phyloP scores from a whole-genome alignment of 192 early-diverging fungal genomes.

The Entomortierella chlamydospora region DNA sequence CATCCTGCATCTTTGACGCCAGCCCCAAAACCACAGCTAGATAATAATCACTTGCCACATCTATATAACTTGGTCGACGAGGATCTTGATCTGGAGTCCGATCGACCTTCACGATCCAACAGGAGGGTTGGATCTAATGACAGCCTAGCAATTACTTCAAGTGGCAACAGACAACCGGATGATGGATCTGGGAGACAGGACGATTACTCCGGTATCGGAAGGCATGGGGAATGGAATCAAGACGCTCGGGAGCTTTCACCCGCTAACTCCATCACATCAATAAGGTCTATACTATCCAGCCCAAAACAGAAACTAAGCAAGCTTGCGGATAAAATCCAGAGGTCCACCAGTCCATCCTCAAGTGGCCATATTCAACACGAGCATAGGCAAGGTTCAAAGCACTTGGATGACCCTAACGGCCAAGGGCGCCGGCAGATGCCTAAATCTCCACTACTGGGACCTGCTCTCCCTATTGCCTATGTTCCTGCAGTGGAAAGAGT shows the following conservation, averaged over 20 bases:
- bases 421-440: constrained; percentile 26
- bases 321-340: constrained; percentile 51
- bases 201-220: constrained; percentile 2
- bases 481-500: constrained; percentile 61
- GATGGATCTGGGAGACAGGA: constrained; percentile 26
- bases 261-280: constrained; percentile 49
- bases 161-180: background rate
- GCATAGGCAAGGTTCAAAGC: constrained; percentile 39
- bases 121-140: constrained; percentile 33
- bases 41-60: constrained; percentile 51
- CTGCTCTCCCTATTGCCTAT: constrained; percentile 57
- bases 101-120: constrained; percentile 12
- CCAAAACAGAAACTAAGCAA: constrained; percentile 46
- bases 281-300: constrained; percentile 23
- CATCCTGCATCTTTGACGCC: constrained; percentile 65
- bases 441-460: constrained; percentile 55
- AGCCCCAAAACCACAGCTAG: constrained; percentile 53
- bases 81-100: constrained; percentile 32
- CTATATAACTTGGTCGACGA: constrained; percentile 58
- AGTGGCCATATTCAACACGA: constrained; percentile 46
- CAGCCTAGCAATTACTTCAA: constrained; percentile 5
- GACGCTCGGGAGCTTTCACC: constrained; percentile 36
- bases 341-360: constrained; percentile 56
- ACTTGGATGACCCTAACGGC: constrained; percentile 20
- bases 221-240: constrained; percentile 37